Percentiles rank a stretch among this genome's conserved stretches.
Conservation (phyloP, 1,284 basidiomycete genomes). For the Tetrapyrgos nigripes region DNA sequence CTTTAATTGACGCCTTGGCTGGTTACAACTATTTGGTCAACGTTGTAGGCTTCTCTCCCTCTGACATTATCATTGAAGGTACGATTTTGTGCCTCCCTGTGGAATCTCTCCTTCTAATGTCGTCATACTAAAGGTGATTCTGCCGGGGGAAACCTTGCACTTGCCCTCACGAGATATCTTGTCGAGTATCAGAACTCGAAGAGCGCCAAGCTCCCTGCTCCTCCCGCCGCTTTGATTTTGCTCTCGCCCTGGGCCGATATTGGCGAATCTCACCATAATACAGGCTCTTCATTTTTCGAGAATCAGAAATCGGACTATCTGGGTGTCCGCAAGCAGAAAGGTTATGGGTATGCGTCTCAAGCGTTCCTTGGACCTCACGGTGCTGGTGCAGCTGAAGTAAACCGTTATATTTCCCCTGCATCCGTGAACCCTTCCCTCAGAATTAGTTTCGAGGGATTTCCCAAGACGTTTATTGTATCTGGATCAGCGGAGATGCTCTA, state of each 20-base stretch:
- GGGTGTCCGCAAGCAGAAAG: slow-evolving; percentile 20
- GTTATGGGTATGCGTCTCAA: slow-evolving; percentile 34
- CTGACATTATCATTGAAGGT: slow-evolving; percentile 68
- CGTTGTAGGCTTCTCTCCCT: slow-evolving; percentile 52
- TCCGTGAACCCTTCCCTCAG: slow-evolving; percentile 43
- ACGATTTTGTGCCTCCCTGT: background rate
- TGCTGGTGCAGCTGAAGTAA: slow-evolving; percentile 43
- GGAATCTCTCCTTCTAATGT: background rate
- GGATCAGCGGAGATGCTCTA: slow-evolving; percentile 60
- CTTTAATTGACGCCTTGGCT: slow-evolving; percentile 66
- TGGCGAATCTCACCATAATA: slow-evolving; percentile 38
- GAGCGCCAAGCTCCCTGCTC: slow-evolving; percentile 42
- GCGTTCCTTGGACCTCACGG: slow-evolving; percentile 53
- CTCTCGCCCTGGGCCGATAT: slow-evolving; percentile 68
- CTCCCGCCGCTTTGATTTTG: slow-evolving; percentile 59
- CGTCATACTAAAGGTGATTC: slow-evolving; percentile 49
- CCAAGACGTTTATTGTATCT: slow-evolving; percentile 57
- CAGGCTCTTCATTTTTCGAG: slow-evolving; percentile 38
- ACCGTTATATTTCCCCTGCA: slow-evolving; percentile 63
- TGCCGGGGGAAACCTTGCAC: slow-evolving; percentile 75
- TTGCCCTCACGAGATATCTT: slow-evolving; percentile 62
- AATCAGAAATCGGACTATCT: slow-evolving; percentile 50
- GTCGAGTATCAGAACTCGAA: slow-evolving; percentile 43
- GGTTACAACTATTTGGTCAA: slow-evolving; percentile 67
- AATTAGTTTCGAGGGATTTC: slow-evolving; percentile 57